phyloP scores from a whole-genome alignment of 768 basidiomycete species.

The Termitomyces bulborhizus region DNA sequence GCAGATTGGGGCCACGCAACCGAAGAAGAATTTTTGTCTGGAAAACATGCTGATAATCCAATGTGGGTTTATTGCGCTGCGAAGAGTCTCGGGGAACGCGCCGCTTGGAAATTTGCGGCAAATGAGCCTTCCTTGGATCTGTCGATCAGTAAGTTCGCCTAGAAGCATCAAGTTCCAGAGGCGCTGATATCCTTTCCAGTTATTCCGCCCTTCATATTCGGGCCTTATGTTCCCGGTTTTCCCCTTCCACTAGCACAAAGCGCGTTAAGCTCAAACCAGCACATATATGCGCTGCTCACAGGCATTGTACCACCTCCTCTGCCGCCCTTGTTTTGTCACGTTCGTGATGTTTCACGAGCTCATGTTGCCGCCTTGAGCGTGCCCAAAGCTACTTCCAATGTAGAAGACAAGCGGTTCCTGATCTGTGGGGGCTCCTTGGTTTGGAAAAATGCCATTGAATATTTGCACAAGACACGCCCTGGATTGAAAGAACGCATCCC shows the following conservation, averaged over 20 bases:
- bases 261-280: conserved; percentile 19
- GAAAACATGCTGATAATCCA: conserved; percentile 6
- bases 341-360: conserved; percentile 25
- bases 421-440: conserved; percentile 17
- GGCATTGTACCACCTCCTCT: conserved; percentile 16
- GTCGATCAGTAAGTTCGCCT: conserved; percentile 21
- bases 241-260: conserved; percentile 11
- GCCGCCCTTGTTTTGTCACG: conserved; percentile 20
- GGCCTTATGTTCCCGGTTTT: conserved; percentile 22
- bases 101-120: conserved; percentile 32
- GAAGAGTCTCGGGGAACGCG: conserved; percentile 32
- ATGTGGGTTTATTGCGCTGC: conserved; percentile 25
- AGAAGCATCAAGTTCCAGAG: not conserved
- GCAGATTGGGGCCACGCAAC: conserved; percentile 29
- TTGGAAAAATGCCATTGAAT: conserved; percentile 17
- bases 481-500: conserved; percentile 18
- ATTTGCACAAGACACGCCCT: conserved; percentile 19
- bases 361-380: conserved; percentile 24
- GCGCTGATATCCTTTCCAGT: conserved; percentile 15
- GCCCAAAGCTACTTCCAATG: conserved; percentile 10
- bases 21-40: conserved; percentile 21
- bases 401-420: conserved; percentile 26
- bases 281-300: conserved; percentile 20
- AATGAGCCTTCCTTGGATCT: conserved; percentile 29
- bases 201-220: conserved; percentile 26